phyloP scores from a whole-genome alignment of 1,284 basidiomycete genomes.

The Moesziomyces sp. region DNA sequence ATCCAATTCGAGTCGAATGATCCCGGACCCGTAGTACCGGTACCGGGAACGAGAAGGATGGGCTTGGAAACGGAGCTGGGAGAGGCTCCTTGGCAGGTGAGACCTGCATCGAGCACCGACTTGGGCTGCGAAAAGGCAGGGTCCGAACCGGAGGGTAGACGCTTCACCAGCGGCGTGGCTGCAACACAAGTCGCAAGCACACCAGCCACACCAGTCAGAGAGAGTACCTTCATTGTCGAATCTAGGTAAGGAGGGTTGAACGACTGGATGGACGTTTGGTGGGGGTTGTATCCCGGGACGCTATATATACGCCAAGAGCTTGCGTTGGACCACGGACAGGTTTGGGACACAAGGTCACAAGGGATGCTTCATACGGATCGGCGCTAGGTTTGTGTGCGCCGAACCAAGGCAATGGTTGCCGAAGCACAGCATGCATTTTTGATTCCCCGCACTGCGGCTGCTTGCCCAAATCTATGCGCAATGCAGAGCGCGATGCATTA shows the following conservation, averaged over 20 bases:
- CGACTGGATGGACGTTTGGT: too few relatives aligned
- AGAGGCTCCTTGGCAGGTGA: slow-evolving; percentile 17
- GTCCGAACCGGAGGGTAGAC: slow-evolving; percentile 20
- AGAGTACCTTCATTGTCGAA: slow-evolving; percentile 11
- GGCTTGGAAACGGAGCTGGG: slow-evolving; percentile 33
- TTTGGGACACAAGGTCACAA: too few relatives aligned
- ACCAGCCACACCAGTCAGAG: neutral
- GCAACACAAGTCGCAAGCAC: neutral
- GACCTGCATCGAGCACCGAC: slow-evolving; percentile 13
- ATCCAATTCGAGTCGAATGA: slow-evolving; percentile 43
- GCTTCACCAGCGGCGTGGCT: slow-evolving; percentile 20
- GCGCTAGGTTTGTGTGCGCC: too few relatives aligned
- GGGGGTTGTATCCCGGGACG: too few relatives aligned
- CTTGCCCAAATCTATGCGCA: too few relatives aligned
- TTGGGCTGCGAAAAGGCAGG: slow-evolving; percentile 17
- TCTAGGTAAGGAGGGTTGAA: neutral
- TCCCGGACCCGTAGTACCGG: slow-evolving; percentile 18
- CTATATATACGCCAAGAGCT: too few relatives aligned
- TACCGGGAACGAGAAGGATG: slow-evolving; percentile 45
- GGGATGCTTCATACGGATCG: too few relatives aligned
- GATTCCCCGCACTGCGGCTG: too few relatives aligned
- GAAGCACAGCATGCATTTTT: too few relatives aligned
- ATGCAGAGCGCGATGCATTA: too few relatives aligned
- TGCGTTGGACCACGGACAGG: too few relatives aligned
- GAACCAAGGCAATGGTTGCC: too few relatives aligned